Evolutionary conservation across 2,329 filamentous ascomycete genomes (phyloP), one percentile per base, ranked within the genome.

Genomic region (Aureobasidium sp.): DNA sequence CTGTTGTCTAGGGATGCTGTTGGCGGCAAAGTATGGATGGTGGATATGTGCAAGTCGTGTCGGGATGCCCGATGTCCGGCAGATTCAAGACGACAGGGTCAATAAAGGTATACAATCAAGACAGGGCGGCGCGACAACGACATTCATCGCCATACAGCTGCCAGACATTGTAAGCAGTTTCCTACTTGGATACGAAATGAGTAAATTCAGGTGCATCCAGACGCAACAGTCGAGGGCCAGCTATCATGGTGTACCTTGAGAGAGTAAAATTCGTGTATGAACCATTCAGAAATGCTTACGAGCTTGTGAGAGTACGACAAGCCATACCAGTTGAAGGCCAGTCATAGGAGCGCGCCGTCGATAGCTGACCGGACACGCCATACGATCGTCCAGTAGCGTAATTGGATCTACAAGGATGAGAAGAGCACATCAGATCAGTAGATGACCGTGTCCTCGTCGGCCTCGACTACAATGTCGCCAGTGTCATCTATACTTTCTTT

Each of bases 371-470:
- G 32, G 7, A 29, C 15, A 39, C 26, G 53, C 39, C 39, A 57
- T 29, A 5, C 3, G 29, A 46, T 57, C 9, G 8, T 44, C 27
- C 51, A 20, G 41, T 39, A 37, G 26, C 29, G 29, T 26, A 9
- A n/a, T 36, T 7, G 17, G 13, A 20, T 37, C 41, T 39, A 5
- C n/a, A 7, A 46, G 15, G 43, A 4, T 4, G 27, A 8, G 20
- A 9, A 10, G 36, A 12, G 1, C 15, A 10, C 5, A 15, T 26
- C 53, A 44, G 43, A 50, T 82, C 78, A 96, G 78, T 96, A 96
- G 64, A 96, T 93, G 59, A 96, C 90, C 68, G 88, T 92, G 70
- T 96, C 92, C 77, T 97, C 92, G 64, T 91, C 90, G 61, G 88
- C 89, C 73, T 91, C 89, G 60, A 94, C 86, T 67, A 95, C 81